Evolutionary conservation across 1,139 yeast genomes (phyloP).

Genomic region (Kazachstania sp.): DNA sequence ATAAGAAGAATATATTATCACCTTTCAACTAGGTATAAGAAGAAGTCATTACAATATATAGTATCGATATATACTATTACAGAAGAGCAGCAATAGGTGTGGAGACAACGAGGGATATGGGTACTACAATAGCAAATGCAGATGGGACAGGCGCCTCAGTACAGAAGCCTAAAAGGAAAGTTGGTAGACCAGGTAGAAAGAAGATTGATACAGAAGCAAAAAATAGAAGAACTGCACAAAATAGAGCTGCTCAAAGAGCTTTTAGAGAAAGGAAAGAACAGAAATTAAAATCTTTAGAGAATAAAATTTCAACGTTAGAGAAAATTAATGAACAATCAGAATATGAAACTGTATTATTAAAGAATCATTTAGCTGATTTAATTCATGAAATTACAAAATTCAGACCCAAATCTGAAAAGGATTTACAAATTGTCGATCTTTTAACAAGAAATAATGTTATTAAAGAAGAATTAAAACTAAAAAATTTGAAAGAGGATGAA

Average conservation of each 20-base stretch:
- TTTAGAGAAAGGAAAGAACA: conserved; percentile 89
- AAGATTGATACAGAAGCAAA: conserved; percentile 72
- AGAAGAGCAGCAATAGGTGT: background rate
- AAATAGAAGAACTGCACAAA: conserved; percentile 88
- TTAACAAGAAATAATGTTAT: background rate
- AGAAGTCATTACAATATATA: too few relatives aligned
- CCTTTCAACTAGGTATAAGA: too few relatives aligned
- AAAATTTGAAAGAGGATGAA: conserved; percentile 4
- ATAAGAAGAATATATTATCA: too few relatives aligned
- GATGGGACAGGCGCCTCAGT: background rate
- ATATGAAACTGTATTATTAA: conserved; percentile 64
- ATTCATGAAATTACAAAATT: conserved; percentile 28
- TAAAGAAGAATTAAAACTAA: background rate
- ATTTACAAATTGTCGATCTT: conserved; percentile 2
- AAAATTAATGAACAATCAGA: conserved; percentile 54
- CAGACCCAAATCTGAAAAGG: conserved; percentile 5
- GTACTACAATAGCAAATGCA: background rate
- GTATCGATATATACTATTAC: background rate
- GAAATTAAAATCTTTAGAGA: conserved; percentile 79
- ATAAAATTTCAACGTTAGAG: conserved; percentile 63
- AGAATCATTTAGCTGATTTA: conserved; percentile 60
- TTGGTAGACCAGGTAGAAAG: conserved; percentile 56
- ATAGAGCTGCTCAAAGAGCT: conserved; percentile 95
- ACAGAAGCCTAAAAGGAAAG: conserved; percentile 21
- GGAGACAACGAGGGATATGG: background rate